phyloP scores from a whole-genome alignment of 805 yeast genomes.

The Pichia cephalocereana region DNA sequence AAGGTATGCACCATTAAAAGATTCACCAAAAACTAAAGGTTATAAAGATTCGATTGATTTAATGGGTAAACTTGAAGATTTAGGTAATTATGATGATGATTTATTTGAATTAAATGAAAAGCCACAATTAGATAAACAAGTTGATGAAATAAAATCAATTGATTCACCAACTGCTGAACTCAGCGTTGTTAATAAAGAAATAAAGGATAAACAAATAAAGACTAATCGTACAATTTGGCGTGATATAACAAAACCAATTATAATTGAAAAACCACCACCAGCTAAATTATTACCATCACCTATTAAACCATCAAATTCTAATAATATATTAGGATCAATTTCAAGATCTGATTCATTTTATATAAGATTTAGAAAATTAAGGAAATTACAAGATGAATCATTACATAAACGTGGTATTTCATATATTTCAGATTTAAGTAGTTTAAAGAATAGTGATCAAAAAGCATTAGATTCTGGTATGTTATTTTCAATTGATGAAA shows the following conservation, averaged over 20 bases:
- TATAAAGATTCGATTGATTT: constrained; percentile 12
- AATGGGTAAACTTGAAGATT: constrained; percentile 1
- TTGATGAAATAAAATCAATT: too few relatives aligned
- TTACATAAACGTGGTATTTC: constrained; percentile 17
- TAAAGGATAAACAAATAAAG: not conserved
- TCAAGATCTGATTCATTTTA: constrained; percentile 12
- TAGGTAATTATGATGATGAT: constrained; percentile 4
- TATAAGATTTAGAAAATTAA: constrained; percentile 9
- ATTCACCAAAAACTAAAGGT: constrained; percentile 1
- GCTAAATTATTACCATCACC: too few relatives aligned
- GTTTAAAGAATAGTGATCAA: constrained; percentile 5
- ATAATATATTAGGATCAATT: not conserved
- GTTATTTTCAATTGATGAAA: constrained; percentile 7
- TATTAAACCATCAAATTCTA: not conserved
- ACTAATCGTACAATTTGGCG: too few relatives aligned
- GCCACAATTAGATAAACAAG: too few relatives aligned
- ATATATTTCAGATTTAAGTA: constrained; percentile 11
- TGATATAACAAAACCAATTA: too few relatives aligned
- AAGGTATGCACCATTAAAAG: constrained; percentile 3
- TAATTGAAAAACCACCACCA: too few relatives aligned
- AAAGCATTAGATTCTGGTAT: constrained; percentile 6
- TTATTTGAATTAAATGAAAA: constrained; percentile 6
- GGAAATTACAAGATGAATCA: constrained; percentile 15
- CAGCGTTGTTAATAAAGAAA: not conserved
- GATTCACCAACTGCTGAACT: not conserved